Base-by-base conservation (phyloP, 2,329 filamentous ascomycete genomes). In the Aspergillus sp. region DNA sequence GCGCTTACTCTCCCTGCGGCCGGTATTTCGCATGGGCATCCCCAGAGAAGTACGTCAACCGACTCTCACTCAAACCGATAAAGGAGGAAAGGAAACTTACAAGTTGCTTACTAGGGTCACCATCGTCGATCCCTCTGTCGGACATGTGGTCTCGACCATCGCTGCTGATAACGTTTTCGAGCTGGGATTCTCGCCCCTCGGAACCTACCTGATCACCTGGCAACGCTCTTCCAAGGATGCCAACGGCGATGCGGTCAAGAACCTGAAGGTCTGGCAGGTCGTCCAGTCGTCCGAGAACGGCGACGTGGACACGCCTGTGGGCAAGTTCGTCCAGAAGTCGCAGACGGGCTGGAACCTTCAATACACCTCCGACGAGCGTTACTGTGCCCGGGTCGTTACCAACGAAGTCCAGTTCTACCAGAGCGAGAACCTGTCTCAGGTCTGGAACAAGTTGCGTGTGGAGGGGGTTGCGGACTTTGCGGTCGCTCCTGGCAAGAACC, bases 391-490 rank as follows among this genome's bases (percentile, higher is more conserved):
- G 68, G 85, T 89, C 64, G 94, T 98, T 70, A 97, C 91, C 77
- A 99, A 99, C 76, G 93, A 98, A 82, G 91, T 99, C 59, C 95
- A 98, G 72, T 97, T 99, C 78, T 98, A 94, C 82, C 86, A 96
- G 79, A 95, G 91, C 76, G 85, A 89, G 67, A 89, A 98, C 74
- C 83, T 98, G 72, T 82, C 85, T 68, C 93, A 87, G 51, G 91
- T 96, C 63, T 97, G 93, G 92, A 96, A 97, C 79, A 97, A 96
- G 83, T 83, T 99, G 75, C 89, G 90, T 65, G 91, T 92, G 55
- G 95, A 99, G 80, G 94, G 94, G 60, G 91, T 96, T 59, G 79
- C 88, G 48, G 91, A 95, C 76, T 98, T 97, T 81, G 90, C 92
- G 57, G 82, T 99, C 65, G 91, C 93, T 50, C 92, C 93, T 28